Base-by-base conservation (phyloP, 768 basidiomycete species). In the Serendipita indica region DNA sequence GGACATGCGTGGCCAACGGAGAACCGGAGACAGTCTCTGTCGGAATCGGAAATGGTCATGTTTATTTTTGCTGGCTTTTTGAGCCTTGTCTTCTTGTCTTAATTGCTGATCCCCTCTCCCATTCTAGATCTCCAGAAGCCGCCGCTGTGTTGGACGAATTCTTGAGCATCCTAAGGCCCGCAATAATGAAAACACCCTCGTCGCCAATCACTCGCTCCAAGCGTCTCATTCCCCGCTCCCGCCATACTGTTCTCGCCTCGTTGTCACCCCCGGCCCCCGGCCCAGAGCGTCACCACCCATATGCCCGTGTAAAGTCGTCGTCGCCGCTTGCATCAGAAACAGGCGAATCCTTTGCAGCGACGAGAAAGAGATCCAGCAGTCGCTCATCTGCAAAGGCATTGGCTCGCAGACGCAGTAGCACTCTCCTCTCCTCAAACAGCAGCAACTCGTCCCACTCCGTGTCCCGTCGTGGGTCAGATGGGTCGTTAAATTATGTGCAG, bases 141-240 rank as follows among this genome's bases (percentile, higher is more conserved):
- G 49, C 35, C n/a, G 35, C 49, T 10, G 49, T 33, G 16, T 28
- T 54, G 22, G 49, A 54, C 10, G 49, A 54, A 54, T 54, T 54
- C 32, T 18, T 54, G 22, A 54, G 22, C 49, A 54, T 54, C n/a
- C n/a, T 54, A 10, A 20, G 49, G 32, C 49, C 49, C 5, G 49
- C 32, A 54, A 54, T 54, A 16, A n/a, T n/a, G n/a, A 20, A 28
- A 12, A 18, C 49, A 13, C 49, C 49, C 4, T 27, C 49, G 12
- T 54, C 49, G 25, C 49, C 49, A 20, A 54, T 54, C 49, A 28
- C 49, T 10, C 49, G 49, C 32, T 54, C 49, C n/a, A 54, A 20
- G 16, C 20, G 49, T 7, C 49, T 54, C 49, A 28, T 54, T 16
- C 49, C 49, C 32, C 49, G 49, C n/a, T 54, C 49, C 32, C 20